Evolutionary conservation across 2,329 filamentous ascomycete species (phyloP).

Genomic region (Fonsecaea pedrosoi): DNA sequence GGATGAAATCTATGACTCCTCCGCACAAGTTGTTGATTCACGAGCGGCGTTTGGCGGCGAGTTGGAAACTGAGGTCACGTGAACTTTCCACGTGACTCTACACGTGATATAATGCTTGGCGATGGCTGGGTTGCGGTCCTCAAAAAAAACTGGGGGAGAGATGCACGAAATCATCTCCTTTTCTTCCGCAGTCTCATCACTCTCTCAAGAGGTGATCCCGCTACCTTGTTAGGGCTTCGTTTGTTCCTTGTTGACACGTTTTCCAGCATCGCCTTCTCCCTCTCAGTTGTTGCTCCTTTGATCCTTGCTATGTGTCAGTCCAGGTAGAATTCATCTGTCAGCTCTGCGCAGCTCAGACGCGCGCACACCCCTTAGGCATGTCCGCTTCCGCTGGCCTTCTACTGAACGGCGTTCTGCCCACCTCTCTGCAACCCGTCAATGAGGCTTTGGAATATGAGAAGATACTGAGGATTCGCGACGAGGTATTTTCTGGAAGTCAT

Average conservation of each 20-base stretch:
- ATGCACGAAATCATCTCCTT: constrained; percentile 6
- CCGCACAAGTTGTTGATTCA: not conserved
- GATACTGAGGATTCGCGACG: constrained; percentile 80
- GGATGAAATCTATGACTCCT: not conserved
- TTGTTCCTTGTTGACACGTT: not conserved
- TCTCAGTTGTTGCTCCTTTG: constrained; percentile 11
- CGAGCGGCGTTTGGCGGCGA: not conserved
- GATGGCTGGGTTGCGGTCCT: not conserved
- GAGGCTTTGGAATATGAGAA: constrained; percentile 76
- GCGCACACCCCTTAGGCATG: constrained; percentile 35
- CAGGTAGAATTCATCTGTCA: constrained; percentile 26
- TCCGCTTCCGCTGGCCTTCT: constrained; percentile 35
- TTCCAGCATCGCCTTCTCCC: not conserved
- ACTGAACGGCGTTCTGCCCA: constrained; percentile 41
- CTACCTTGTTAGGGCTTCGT: not conserved
- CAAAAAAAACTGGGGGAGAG: not conserved
- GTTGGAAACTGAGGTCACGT: not conserved
- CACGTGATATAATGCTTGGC: constrained; percentile 1
- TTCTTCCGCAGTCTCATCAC: constrained; percentile 7
- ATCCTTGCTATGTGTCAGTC: constrained; percentile 28
- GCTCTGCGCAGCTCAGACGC: constrained; percentile 29
- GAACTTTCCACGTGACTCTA: not conserved
- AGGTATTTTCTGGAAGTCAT: constrained; percentile 75
- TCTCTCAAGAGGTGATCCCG: constrained; percentile 5
- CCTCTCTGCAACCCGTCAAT: constrained; percentile 49